phyloP scores from a whole-genome alignment of 345 rosid species.

The Heritiera littoralis region DNA sequence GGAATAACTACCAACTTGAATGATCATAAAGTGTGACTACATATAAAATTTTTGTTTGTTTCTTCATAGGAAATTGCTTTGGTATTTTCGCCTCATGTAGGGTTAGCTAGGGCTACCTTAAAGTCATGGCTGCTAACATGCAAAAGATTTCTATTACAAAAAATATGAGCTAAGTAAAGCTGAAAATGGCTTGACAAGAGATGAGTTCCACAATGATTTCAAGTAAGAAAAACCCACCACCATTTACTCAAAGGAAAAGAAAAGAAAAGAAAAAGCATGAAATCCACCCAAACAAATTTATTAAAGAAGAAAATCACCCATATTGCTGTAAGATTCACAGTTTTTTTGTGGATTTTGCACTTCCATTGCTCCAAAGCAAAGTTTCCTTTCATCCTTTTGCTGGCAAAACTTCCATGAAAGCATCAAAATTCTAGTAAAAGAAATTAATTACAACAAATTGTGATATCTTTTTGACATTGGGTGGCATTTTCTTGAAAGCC shows the following conservation, averaged over 20 bases:
- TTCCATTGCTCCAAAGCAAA: not conserved
- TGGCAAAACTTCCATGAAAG: not conserved
- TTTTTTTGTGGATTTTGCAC: not conserved
- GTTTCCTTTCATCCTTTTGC: not conserved
- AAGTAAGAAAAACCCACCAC: not conserved
- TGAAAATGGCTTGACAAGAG: not conserved
- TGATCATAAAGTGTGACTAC: not conserved
- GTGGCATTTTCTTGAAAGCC: not conserved
- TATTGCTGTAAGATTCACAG: slow-evolving; percentile 12
- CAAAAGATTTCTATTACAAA: not conserved
- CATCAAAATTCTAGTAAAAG: not conserved
- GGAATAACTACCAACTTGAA: not conserved
- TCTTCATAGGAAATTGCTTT: not conserved
- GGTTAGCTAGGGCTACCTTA: not conserved
- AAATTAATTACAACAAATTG: not conserved
- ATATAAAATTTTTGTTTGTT: not conserved
- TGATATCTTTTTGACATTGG: not conserved
- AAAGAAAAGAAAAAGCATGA: not conserved
- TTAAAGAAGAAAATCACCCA: not conserved
- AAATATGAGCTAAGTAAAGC: too few species aligned
- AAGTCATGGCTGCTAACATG: not conserved
- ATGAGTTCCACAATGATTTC: slow-evolving; percentile 10
- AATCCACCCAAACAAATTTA: not conserved
- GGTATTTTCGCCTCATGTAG: not conserved
- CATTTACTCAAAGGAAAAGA: not conserved